Conservation (phyloP, 129 eudicot genomes). For the Arctium minus region DNA sequence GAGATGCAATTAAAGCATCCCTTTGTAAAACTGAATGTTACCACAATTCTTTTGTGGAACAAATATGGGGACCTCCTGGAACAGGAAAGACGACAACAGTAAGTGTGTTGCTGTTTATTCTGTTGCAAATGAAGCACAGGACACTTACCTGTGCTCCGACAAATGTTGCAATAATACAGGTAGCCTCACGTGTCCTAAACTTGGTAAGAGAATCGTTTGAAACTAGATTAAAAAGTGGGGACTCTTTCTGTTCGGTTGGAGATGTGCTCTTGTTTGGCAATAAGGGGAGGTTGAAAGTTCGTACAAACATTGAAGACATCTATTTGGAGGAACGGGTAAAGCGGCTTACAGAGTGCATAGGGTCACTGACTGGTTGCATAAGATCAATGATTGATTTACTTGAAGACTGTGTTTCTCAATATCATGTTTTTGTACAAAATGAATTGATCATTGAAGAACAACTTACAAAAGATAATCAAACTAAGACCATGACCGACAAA, state of each 20-base stretch:
- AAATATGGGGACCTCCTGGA: slow-evolving; percentile 54
- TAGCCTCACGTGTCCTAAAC: slow-evolving; percentile 39
- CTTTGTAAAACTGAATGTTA: slow-evolving; percentile 16
- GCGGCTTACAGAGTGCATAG: slow-evolving; percentile 32
- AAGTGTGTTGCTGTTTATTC: slow-evolving; percentile 25
- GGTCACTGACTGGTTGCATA: slow-evolving; percentile 27
- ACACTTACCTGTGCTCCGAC: slow-evolving; percentile 42
- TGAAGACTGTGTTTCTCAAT: slow-evolving; percentile 31
- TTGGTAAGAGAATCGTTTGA: slow-evolving; percentile 22
- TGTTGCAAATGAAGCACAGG: slow-evolving; percentile 32
- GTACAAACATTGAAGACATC: slow-evolving; percentile 30
- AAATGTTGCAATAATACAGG: slow-evolving; percentile 29
- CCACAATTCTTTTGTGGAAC: slow-evolving; percentile 34
- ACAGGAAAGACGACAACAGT: slow-evolving; percentile 41
- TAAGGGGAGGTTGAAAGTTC: slow-evolving; percentile 34
- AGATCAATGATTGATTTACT: slow-evolving; percentile 41
- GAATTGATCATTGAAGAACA: slow-evolving; percentile 12
- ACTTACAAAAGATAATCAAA: neutral
- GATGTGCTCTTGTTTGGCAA: slow-evolving; percentile 45
- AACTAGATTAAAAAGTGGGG: neutral
- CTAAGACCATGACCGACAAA: neutral
- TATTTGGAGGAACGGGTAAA: slow-evolving; percentile 38
- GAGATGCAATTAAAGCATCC: slow-evolving; percentile 18
- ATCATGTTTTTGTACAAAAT: slow-evolving; percentile 18
- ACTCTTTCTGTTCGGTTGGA: slow-evolving; percentile 24